Percentiles rank a stretch among this genome's conserved stretches.
phyloP scores from a whole-genome alignment of 345 rosid genomes.

The Brassica nigra region DNA sequence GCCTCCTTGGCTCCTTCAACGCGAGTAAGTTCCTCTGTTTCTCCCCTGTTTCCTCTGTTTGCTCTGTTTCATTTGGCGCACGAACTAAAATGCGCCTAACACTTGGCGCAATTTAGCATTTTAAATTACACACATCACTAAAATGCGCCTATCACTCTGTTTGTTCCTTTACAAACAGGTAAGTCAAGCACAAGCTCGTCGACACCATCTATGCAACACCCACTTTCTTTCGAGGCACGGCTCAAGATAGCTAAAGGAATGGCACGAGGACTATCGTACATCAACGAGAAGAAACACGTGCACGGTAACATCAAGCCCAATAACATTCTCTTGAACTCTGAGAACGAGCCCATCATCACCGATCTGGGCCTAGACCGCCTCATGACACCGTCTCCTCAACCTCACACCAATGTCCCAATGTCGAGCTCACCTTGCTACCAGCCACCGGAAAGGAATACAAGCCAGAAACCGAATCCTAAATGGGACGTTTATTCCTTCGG shows the following conservation, averaged over 20 bases:
- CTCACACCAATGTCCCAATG: not conserved
- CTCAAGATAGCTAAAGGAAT: constrained; percentile 82
- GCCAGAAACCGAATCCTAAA: constrained; percentile 59
- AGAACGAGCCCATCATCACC: constrained; percentile 67
- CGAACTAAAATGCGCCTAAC: not conserved
- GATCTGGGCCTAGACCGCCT: constrained; percentile 69
- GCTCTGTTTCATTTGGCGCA: not conserved
- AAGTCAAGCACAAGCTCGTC: constrained; percentile 44
- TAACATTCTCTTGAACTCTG: constrained; percentile 65
- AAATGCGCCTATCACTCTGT: not conserved
- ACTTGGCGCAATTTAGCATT: not conserved
- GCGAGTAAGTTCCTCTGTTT: not conserved
- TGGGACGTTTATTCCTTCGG: constrained; percentile 90
- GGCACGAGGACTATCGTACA: constrained; percentile 70
- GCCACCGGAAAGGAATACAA: constrained; percentile 67
- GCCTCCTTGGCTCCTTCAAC: constrained; percentile 50
- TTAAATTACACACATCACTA: not conserved
- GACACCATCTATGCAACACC: constrained; percentile 49
- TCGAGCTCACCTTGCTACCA: constrained; percentile 35
- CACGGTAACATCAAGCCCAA: constrained; percentile 79
- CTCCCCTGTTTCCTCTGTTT: not conserved
- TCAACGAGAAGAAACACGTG: constrained; percentile 75
- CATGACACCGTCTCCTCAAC: not conserved
- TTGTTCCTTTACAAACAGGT: constrained; percentile 7
- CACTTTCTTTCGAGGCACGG: constrained; percentile 56